Percentiles rank a stretch among this genome's conserved stretches.
phyloP scores from a whole-genome alignment of 2,329 filamentous ascomycete species.

The Cladosporium cucumerinum region DNA sequence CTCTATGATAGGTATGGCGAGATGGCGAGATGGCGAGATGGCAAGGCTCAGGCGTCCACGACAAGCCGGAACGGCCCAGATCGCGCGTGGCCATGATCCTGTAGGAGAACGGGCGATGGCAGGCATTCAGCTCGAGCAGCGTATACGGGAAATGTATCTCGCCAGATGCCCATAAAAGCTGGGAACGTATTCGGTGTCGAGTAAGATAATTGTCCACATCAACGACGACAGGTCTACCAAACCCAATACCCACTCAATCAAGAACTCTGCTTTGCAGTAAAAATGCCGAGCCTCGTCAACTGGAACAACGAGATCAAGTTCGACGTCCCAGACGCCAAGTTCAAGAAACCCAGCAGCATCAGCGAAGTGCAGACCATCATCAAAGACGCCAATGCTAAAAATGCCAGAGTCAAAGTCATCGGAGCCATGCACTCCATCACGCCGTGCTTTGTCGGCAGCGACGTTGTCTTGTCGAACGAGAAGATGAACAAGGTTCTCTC shows the following conservation, averaged over 20 bases:
- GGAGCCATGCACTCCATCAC: conserved; percentile 19
- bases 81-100: background rate
- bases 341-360: conserved; percentile 14
- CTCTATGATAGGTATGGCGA: background rate
- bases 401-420: conserved; percentile 17
- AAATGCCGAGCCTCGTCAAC: conserved; percentile 11
- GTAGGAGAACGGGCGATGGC: background rate
- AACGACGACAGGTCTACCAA: background rate
- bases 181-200: background rate
- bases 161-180: background rate
- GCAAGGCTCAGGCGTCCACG: background rate
- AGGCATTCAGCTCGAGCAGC: background rate
- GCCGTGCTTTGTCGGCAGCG: conserved; percentile 14
- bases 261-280: background rate
- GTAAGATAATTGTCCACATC: background rate
- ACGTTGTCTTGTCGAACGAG: conserved; percentile 10
- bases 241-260: background rate
- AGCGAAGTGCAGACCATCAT: conserved; percentile 14
- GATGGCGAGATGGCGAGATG: background rate
- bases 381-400: conserved; percentile 11
- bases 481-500: conserved; percentile 13
- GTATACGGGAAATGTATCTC: background rate
- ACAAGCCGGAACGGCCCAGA: background rate
- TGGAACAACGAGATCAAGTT: conserved; percentile 18
- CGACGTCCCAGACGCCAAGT: conserved; percentile 15